Base-by-base conservation (phyloP, 2,329 filamentous ascomycete genomes). In the Penicillium rolfsii region DNA sequence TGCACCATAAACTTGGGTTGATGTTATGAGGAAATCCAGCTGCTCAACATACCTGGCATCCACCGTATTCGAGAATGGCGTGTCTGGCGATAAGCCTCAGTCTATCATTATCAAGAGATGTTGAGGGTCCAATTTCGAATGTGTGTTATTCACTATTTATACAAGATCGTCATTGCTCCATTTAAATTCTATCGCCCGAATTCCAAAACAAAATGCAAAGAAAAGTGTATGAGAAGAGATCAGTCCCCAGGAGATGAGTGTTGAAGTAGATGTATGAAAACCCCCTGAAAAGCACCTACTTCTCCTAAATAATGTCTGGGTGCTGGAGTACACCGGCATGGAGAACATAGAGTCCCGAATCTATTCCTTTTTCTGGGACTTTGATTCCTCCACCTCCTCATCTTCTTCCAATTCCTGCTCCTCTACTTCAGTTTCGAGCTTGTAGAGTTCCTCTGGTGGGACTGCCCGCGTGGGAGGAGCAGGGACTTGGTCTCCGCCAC, bases 401-500 rank as follows among this genome's bases (percentile, higher is more conserved):
- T 71, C 65, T 62, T 67, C 72, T 35, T 74, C 74, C 22, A 69
- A 61, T 16, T 75, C 71, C 26, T 78, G 75, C 59, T 77, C 74
- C 40, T 71, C 75, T 19, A 64, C 66, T 26, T 74, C 74, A 40
- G 73, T 71, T 49, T 78, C 70, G 28, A 76, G 69, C 64, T 84
- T 77, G 69, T 84, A 83, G 59, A 84, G 77, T 63, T 85, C 83
- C 43, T 81, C 71, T 82, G 80, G 6, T 75, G 82, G 8, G 75
- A 74, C 33, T 76, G 77, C n/a, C 68, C 75, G 58, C 43, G 64
- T 48, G 26, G 70, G 62, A 57, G 74, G 64, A 61, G 74, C 58
- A 28, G 67, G 28, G 28, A 55, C 52, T 11, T 63, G 63, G 36
- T 96, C 92, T 8, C 90, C 90, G 12, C 93, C 94, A 70, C 85